These are phyloP conservation scores for Albophoma yamanashiensis DNA, from an alignment of 2,329 filamentous ascomycete species.

Conservation along the genomic window DNA sequence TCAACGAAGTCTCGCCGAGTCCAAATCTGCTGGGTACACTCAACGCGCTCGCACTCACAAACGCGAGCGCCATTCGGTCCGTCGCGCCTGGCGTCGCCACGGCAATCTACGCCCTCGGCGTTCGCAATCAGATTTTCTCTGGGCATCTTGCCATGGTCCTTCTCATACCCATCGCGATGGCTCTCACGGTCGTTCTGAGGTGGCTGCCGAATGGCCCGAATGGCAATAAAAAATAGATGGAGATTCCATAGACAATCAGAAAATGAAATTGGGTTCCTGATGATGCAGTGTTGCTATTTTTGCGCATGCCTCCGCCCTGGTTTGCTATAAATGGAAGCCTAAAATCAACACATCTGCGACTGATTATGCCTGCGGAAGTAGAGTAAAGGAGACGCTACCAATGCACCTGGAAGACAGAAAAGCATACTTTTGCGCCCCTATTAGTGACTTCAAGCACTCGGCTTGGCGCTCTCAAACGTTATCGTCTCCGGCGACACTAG, in stretches of 20 bases:
- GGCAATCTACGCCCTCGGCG: conserved; percentile 57
- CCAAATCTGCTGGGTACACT: conserved; percentile 56
- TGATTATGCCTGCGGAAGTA: not conserved
- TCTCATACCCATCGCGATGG: conserved; percentile 18
- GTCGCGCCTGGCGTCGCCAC: conserved; percentile 56
- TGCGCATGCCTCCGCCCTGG: not conserved
- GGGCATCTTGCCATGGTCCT: conserved; percentile 41
- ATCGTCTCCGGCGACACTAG: not conserved
- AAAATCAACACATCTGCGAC: not conserved
- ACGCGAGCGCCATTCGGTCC: conserved; percentile 50
- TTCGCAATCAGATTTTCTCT: conserved; percentile 45
- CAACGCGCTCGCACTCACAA: conserved; percentile 51
- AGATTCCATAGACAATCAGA: not conserved
- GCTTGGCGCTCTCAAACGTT: conserved; percentile 1
- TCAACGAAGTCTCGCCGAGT: conserved; percentile 64
- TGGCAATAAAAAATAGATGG: conserved; percentile 5
- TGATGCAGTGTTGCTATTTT: not conserved
- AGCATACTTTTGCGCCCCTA: not conserved
- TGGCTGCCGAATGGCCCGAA: conserved; percentile 19
- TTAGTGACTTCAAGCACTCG: not conserved
- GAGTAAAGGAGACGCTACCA: not conserved
- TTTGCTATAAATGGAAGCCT: not conserved
- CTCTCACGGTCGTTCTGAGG: conserved; percentile 12
- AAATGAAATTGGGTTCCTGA: not conserved
- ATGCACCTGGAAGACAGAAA: not conserved